These are phyloP conservation scores for Camptophora hylomeconis DNA, from an alignment of 2,329 filamentous ascomycete genomes.

Conservation along the genomic window DNA sequence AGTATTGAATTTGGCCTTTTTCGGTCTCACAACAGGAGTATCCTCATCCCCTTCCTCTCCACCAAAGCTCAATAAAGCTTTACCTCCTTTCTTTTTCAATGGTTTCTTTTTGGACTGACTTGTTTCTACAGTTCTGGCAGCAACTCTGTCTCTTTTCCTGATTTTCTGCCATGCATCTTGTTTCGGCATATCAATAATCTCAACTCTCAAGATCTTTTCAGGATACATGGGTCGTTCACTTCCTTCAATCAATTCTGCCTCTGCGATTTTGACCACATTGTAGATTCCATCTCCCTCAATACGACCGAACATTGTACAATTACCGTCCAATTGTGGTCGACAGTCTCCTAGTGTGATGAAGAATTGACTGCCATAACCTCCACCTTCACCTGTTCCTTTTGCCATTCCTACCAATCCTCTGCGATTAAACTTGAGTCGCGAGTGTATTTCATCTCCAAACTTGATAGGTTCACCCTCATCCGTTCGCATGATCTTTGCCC, in stretches of 20 bases:
- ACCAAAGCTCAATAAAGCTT: slow-evolving; percentile 34
- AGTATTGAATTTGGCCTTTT: slow-evolving; percentile 37
- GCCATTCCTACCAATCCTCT: slow-evolving; percentile 92
- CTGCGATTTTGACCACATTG: slow-evolving; percentile 86
- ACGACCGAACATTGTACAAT: slow-evolving; percentile 87
- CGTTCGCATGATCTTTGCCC: slow-evolving; percentile 38
- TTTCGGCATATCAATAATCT: slow-evolving; percentile 32
- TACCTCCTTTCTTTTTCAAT: slow-evolving; percentile 27
- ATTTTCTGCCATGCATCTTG: slow-evolving; percentile 26
- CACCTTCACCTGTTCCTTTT: slow-evolving; percentile 31
- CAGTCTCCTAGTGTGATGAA: slow-evolving; percentile 80
- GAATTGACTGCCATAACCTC: slow-evolving; percentile 91
- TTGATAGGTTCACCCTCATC: slow-evolving; percentile 44
- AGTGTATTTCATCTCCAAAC: slow-evolving; percentile 85
- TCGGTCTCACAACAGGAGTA: slow-evolving; percentile 24
- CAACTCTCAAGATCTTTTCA: slow-evolving; percentile 50
- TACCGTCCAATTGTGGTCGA: slow-evolving; percentile 70
- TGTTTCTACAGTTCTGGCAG: slow-evolving; percentile 16
- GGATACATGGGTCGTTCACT: slow-evolving; percentile 78
- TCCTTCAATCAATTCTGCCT: slow-evolving; percentile 66
- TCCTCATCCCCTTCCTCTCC: slow-evolving; percentile 26
- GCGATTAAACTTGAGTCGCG: slow-evolving; percentile 81
- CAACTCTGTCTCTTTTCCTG: slow-evolving; percentile 27
- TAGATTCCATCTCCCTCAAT: slow-evolving; percentile 92
- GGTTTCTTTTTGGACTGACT: slow-evolving; percentile 22